Evolutionary conservation across 345 rosid genomes (phyloP).

Genomic region (Mercurialis annua): DNA sequence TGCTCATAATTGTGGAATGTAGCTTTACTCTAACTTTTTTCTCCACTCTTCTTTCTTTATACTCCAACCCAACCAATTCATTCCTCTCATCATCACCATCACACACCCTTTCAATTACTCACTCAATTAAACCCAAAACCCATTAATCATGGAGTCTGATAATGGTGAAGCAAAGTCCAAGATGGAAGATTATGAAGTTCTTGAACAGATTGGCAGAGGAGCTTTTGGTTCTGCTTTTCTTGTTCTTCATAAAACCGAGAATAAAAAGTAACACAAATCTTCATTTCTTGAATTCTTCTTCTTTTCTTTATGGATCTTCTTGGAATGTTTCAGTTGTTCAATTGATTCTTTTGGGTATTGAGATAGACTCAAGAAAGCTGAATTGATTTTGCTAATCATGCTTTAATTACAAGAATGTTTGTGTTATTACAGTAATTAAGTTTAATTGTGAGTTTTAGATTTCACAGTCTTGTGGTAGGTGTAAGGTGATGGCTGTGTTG

Average conservation of each 20-base stretch:
- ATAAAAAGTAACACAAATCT: conserved; percentile 47
- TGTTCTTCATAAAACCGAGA: conserved; percentile 67
- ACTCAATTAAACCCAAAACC: not conserved
- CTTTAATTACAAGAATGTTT: not conserved
- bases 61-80: too few relatives aligned
- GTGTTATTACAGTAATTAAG: not conserved
- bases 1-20: conserved; percentile 28
- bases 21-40: conserved; percentile 35
- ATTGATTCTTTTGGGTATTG: not conserved
- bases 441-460: conserved; percentile 6
- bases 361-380: conserved; percentile 14
- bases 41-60: conserved; percentile 18
- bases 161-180: conserved; percentile 50
- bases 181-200: conserved; percentile 70
- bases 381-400: not conserved
- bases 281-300: not conserved
- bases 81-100: conserved; percentile 9
- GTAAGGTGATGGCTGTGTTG: conserved; percentile 25
- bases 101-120: conserved; percentile 1
- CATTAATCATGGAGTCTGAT: conserved; percentile 45
- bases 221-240: conserved; percentile 85
- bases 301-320: conserved; percentile 13
- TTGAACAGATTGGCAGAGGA: conserved; percentile 86
- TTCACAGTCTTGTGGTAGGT: conserved; percentile 11
- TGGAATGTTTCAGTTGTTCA: not conserved